These are phyloP conservation scores for Aspergillus piperis DNA, from an alignment of 2,329 filamentous ascomycete species.

Conservation along the genomic window DNA sequence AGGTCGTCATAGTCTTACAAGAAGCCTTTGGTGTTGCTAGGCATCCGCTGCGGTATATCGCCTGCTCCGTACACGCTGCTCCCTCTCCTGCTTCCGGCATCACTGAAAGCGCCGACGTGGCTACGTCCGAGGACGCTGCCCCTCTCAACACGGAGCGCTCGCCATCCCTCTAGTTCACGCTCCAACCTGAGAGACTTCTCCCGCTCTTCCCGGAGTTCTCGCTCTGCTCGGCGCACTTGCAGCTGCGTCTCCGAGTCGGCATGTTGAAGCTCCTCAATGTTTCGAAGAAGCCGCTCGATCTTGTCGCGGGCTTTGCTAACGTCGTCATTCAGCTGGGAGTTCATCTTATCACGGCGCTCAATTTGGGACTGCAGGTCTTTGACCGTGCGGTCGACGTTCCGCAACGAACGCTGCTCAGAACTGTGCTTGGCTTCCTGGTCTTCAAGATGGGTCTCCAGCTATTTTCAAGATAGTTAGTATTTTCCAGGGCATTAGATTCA, in stretches of 20 bases:
- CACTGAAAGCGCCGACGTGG: slow-evolving; percentile 38
- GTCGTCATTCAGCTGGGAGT: slow-evolving; percentile 77
- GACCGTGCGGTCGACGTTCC: slow-evolving; percentile 90
- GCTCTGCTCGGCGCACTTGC: slow-evolving; percentile 78
- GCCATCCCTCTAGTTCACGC: slow-evolving; percentile 82
- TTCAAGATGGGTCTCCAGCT: slow-evolving; percentile 89
- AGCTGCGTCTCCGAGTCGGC: slow-evolving; percentile 82
- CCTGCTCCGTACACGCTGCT: slow-evolving; percentile 42
- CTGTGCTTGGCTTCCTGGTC: slow-evolving; percentile 75
- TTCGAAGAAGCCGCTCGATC: slow-evolving; percentile 81
- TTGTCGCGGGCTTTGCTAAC: slow-evolving; percentile 84
- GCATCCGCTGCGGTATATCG: slow-evolving; percentile 66
- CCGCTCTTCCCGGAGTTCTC: slow-evolving; percentile 83
- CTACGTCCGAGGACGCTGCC: slow-evolving; percentile 37
- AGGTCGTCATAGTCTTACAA: slow-evolving; percentile 49
- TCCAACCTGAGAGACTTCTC: slow-evolving; percentile 82
- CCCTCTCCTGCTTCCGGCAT: slow-evolving; percentile 42
- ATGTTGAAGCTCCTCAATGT: slow-evolving; percentile 91
- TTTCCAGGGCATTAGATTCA: no score
- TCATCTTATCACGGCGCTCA: slow-evolving; percentile 88
- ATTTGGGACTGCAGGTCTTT: slow-evolving; percentile 92
- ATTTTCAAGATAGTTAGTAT: slow-evolving; percentile 25
- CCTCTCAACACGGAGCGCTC: slow-evolving; percentile 67
- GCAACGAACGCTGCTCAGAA: slow-evolving; percentile 80
- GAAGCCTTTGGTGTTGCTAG: slow-evolving; percentile 78